Evolutionary conservation across 352 stramenopile species (phyloP), one percentile per base, ranked within the genome.

Genomic region (Globisporangium sylvaticum): DNA sequence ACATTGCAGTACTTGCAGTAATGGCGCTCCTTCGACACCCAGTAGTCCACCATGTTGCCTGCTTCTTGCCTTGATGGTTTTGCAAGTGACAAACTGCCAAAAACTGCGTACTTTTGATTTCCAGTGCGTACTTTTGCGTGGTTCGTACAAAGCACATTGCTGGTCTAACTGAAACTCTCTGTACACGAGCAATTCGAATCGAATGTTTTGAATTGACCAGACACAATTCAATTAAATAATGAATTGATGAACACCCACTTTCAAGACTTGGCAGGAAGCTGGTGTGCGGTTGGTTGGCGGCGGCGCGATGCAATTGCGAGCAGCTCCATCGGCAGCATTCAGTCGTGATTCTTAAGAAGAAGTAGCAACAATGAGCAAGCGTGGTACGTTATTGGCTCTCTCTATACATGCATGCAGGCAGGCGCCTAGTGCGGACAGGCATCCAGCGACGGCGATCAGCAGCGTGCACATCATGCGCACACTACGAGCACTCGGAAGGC

Each of bases 1-100:
- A 78, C 81, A 88, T 96, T 95, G 85, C 88, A 96, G 65, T 83
- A 92, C 76, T 90, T 90, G 85, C 88, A 96, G 68, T 87, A 91
- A 64, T 96, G 83, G 46, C 81, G 78, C 75, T 94, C 81, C 24
- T 71, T 71, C 1, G 81, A 90, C 68, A 79, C 76, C 79, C 81
- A 87, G 58, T 88, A 87, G 75, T 89, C 85, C 66, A 71, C 71
- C 85, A 93, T 93, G 12, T 56, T 39, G 29, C 52, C 32, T 52
- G 18, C n/a, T 34, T 9, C 29, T 20, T 7, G 14, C 3, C 20
- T 46, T 39, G 10, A 18, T 4, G 9, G 9, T 42, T 8, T 37
- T 37, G 31, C 22, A n/a, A 31, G 15, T 31, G 10, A 10, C 9
- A 56, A 56, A 20, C 4, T 29, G 18, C 8, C 8, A 42, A 25